Base-by-base conservation (phyloP, 805 yeast genomes). In the Sungouiella blattae region DNA sequence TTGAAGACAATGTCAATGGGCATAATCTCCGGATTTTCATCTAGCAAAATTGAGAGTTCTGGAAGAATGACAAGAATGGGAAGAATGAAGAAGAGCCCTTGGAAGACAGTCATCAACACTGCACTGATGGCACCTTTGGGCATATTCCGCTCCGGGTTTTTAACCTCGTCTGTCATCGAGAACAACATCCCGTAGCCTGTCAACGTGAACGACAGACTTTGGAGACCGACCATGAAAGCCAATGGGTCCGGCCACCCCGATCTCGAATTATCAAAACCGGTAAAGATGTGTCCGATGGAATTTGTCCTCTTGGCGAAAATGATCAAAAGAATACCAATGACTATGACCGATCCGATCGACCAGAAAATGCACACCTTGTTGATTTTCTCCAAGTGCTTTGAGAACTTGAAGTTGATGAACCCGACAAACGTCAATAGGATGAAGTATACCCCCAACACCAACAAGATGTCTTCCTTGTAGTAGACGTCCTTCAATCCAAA, bases 111-210 rank as follows among this genome's bases (percentile, higher is more conserved):
- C 30, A 83, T 68, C 27, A 76, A 34, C 11, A 84, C 83, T 2
- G 93, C 77, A 32, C 72, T 65, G 1, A 83, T 58, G 52, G 86
- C 77, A 4, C 93, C 93, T 44, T 73, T 73, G 11, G 95, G 88
- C 49, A 86, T 80, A 33, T 78, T 80, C 37, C 64, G 73, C 52
- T 86, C 93, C 0, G 95, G 91, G 15, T 67, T 67, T 43, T 78
- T 73, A 11, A 86, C 93, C 58, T 86, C 95, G 50, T 86, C 95
- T 30, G 88, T 78, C 67, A 86, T 75, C 5, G 91, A 80, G 13
- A 87, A 84, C 18, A 86, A 66, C 75, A 85, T 78, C 18, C 91
- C 91, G 57, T 83, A 86, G 0, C 93, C 95, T 40, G 85, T 86
- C 52, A 85, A 67, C 15, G 91, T 84, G 58, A 83, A 83, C 21